Evolutionary conservation across 1,284 basidiomycete species (phyloP), one percentile per base, ranked within the genome.

Genomic region (Neolentinus lepideus): DNA sequence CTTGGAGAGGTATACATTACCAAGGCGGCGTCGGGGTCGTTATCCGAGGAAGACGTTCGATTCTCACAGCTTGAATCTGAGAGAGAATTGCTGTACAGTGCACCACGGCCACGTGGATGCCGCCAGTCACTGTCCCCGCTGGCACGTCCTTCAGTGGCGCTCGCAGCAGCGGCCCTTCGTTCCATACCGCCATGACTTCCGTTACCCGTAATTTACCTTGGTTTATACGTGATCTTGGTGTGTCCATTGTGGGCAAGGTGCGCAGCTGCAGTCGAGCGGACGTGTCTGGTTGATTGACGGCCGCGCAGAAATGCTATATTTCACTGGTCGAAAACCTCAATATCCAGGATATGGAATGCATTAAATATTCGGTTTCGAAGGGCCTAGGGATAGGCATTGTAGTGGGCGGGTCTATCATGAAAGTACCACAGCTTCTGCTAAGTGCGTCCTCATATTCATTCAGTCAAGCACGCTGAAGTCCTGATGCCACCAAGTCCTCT

Each of bases 331-430:
- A 93, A 74, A 84, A 98, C 70, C 82, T 96, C 57, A 74, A 98
- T 69, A 64, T 97, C n/a, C 72, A 72, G n/a, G 87, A 96, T 67
- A 75, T 83, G 8, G 77, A 88, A 58, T 99, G 96, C 69, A 76
- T 99, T 67, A 94, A 94, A 69, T 92, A 93, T 68, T 84, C 92
- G 1, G 71, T 98, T 54, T 98, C 94, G 2, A 99, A 98, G 67
- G 92, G 85, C 0, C 76, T 99, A 8, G 96, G 96, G 0, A 74
- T 98, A 26, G 95, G 90, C 0, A 95, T 99, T 59, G 94, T 98
- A 43, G 75, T 92, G 1, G 96, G 94, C 53, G 94, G 95, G 1
- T 88, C 88, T 25, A 92, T 98, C 59, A 92, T 98, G 85, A 98
- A 98, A 73, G 80, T 98, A 12, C 96, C 96, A 2, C 96, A 98